Percentiles rank a stretch among this genome's conserved stretches.
Evolutionary conservation across 2,329 filamentous ascomycete genomes (phyloP).

Genomic region (Aspergillus calidoustus): DNA sequence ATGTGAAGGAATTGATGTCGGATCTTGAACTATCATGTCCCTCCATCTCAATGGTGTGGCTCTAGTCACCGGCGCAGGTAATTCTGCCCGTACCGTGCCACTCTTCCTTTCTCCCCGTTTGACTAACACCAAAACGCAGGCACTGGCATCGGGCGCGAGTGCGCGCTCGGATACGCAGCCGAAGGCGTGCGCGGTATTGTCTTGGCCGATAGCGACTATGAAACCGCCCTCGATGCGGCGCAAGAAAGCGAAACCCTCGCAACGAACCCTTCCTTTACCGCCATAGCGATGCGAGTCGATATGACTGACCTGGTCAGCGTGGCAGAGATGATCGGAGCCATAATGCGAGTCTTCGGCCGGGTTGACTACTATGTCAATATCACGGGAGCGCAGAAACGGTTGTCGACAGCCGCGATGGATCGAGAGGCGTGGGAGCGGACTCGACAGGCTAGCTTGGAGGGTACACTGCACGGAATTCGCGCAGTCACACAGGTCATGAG

Average conservation of each 20-base stretch:
- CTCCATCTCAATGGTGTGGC: constrained; percentile 17
- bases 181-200: constrained; percentile 27
- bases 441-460: constrained; percentile 42
- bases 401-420: neutral
- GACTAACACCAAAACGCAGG: constrained; percentile 4
- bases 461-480: constrained; percentile 46
- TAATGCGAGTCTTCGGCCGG: constrained; percentile 26
- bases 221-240: constrained; percentile 22
- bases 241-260: constrained; percentile 32
- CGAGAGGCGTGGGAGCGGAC: constrained; percentile 40
- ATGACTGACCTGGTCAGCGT: constrained; percentile 27
- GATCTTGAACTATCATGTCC: constrained; percentile 2
- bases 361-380: constrained; percentile 34
- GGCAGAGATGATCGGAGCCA: constrained; percentile 29
- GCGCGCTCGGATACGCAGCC: constrained; percentile 24
- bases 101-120: neutral
- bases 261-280: constrained; percentile 28
- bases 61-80: constrained; percentile 21
- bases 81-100: neutral
- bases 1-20: neutral
- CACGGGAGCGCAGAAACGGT: constrained; percentile 22
- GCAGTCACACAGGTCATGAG: constrained; percentile 30
- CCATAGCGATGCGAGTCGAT: constrained; percentile 32
- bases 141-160: constrained; percentile 19
- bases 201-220: constrained; percentile 32